Conservation (phyloP, 495 filamentous ascomycete species). For the Lepidopterella palustris region DNA sequence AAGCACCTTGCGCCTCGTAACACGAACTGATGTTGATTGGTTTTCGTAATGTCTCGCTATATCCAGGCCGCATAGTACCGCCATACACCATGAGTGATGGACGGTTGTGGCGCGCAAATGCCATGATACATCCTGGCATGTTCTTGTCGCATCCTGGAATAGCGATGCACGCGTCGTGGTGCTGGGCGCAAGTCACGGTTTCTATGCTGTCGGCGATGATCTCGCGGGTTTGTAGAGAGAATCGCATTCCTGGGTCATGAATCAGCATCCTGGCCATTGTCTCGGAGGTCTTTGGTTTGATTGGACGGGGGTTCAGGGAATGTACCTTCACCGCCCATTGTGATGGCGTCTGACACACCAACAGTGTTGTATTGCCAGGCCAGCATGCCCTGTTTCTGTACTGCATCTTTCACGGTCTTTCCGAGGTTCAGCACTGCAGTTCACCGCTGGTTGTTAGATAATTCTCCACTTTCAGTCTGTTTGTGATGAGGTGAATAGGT, state of each 20-base stretch:
- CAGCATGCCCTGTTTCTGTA: conserved; percentile 78
- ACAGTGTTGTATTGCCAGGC: conserved; percentile 94
- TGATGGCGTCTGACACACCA: conserved; percentile 89
- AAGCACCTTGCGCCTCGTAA: conserved; percentile 88
- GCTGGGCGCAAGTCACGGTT: conserved; percentile 69
- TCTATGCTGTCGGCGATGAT: conserved; percentile 95
- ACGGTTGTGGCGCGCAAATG: conserved; percentile 82
- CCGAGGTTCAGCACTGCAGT: conserved; percentile 72
- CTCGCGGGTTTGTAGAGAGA: conserved; percentile 89
- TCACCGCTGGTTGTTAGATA: conserved; percentile 3
- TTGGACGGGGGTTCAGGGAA: background rate
- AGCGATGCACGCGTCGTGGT: conserved; percentile 87
- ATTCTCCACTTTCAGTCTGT: background rate
- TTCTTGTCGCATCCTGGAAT: conserved; percentile 99
- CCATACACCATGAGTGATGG: conserved; percentile 84
- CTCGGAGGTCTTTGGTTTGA: background rate
- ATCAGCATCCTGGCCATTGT: conserved; percentile 13
- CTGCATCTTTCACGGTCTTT: conserved; percentile 78
- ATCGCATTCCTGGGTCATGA: conserved; percentile 76
- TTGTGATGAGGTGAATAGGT: background rate
- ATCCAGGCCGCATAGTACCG: conserved; percentile 81
- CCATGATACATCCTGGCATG: conserved; percentile 88
- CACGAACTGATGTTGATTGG: conserved; percentile 85
- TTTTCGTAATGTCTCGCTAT: conserved; percentile 67
- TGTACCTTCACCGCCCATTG: conserved; percentile 91